Evolutionary conservation across 805 yeast genomes (phyloP), one percentile per base, ranked within the genome.

Genomic region (Starmerella vitae): DNA sequence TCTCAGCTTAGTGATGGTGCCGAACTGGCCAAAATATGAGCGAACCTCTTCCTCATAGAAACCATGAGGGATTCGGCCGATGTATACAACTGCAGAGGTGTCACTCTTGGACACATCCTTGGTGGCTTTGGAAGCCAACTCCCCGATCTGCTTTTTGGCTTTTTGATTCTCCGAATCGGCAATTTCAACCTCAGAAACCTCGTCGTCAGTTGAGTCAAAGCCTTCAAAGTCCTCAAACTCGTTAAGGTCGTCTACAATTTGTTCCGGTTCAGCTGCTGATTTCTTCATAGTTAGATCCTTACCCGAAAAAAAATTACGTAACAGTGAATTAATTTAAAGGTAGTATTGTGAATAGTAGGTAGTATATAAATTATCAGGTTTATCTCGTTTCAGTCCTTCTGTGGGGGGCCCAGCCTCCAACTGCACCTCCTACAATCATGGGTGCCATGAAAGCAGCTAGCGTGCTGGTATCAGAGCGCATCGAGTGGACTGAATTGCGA

Each of bases 51-150:
- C 67, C 61, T 91, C 97, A 52, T 84, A 77, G 64, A 91, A 84
- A 30, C 94, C 94, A 51, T 78, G 77, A 33, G 98, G 98, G 47
- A 91, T 69, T 56, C 96, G 74, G 39, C 97, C 95, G 26, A 91
- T 71, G 59, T 86, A 91, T 39, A 91, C 64, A 38, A 84, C 83
- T 27, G 88, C 85, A 22, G 15, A 14, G 17, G 14, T 33, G 22
- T 21, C 34, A 33, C 22, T 36, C 20, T 26, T 20, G 26, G 22
- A 5, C 12, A 20, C 32, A 26, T 27, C 25, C 39, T 36, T 41
- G 20, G 46, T 21, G 17, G 44, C 26, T 24, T 44, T 36, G 22
- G 33, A 35, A 29, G 44, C 47, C n/a, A 20, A 14, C 10, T 30
- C 20, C 8, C 20, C 36, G 14, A 31, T 33, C 20, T 34, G 33